phyloP scores from a whole-genome alignment of 805 yeast genomes.

The Sungouiella thailandica region DNA sequence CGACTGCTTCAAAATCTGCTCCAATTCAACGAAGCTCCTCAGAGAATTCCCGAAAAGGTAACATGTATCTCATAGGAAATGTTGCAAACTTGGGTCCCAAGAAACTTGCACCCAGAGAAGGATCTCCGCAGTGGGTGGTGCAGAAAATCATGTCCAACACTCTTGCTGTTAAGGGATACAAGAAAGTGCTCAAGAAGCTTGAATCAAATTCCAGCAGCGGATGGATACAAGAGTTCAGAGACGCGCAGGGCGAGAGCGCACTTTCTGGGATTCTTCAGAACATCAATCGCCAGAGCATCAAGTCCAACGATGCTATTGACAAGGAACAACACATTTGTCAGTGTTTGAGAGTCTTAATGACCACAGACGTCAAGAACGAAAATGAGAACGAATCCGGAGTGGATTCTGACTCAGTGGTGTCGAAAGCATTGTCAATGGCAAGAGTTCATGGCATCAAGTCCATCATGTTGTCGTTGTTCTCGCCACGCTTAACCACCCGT shows the following conservation, averaged over 20 bases:
- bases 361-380: slow-evolving; percentile 17
- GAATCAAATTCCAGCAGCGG: slow-evolving; percentile 16
- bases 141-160: slow-evolving; percentile 31
- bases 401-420: slow-evolving; percentile 4
- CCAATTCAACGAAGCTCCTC: neutral
- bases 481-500: slow-evolving; percentile 38
- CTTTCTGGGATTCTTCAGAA: slow-evolving; percentile 34
- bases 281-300: slow-evolving; percentile 37
- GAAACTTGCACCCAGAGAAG: slow-evolving; percentile 29
- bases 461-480: slow-evolving; percentile 32
- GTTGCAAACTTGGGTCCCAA: slow-evolving; percentile 9
- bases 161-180: slow-evolving; percentile 28
- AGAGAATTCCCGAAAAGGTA: slow-evolving; percentile 1
- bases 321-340: slow-evolving; percentile 34
- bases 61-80: slow-evolving; percentile 10
- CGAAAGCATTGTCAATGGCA: slow-evolving; percentile 20
- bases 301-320: slow-evolving; percentile 41
- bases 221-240: slow-evolving; percentile 32
- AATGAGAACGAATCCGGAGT: neutral
- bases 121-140: slow-evolving; percentile 39
- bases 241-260: slow-evolving; percentile 42
- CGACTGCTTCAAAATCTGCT: neutral
- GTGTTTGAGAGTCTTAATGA: slow-evolving; percentile 33
- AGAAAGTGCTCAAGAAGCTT: slow-evolving; percentile 31
- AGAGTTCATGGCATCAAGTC: slow-evolving; percentile 32